Base-by-base conservation (phyloP, 306 rosid genomes). In the Acacia confusa region DNA sequence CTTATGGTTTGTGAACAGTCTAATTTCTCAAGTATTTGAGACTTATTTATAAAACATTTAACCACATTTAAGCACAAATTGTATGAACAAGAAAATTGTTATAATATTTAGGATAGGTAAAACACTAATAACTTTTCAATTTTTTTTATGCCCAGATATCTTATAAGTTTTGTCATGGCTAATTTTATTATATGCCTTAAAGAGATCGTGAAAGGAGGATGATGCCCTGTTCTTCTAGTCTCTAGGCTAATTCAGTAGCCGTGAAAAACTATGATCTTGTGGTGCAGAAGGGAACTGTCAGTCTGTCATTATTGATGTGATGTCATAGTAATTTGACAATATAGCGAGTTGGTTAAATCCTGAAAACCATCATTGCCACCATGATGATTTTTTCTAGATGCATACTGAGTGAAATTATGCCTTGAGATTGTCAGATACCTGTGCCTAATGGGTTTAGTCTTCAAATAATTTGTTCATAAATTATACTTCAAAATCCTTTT, bases 271-370 rank as follows among this genome's bases (percentile, higher is more conserved):
- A 36, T 64, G 66, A 34, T 53, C 22, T 32, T 25, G 44, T 64
- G 71, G 52, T 80, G 80, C 58, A 60, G 81, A 60, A 76, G 79
- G 70, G 64, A 69, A 55, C 47, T 74, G 58, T 66, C 67, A 55
- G 34, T 20, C 47, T 74, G 58, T 66, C 67, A 55, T 44, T 20
- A 7, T 8, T 58, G 77, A 66, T 50, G 24, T 24, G 13, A 66
- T 78, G 36, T 73, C 79, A 28, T 52, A 14, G 74, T 78, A 66
- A 17, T 40, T 78, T 45, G 79, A 41, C 34, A 9, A 73, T 53
- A 66, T 16, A 38, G 71, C 55, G 14, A 63, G 43, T 38, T 38
- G 58, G 48, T 77, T 36, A 36, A 36, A 36, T 36, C 40, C 40
- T 36, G 40, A 36, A 36, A 36, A 36, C 40, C 40, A 7, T 36